Conservation (phyloP, 2,329 filamentous ascomycete genomes). For the Colletotrichum navitas region DNA sequence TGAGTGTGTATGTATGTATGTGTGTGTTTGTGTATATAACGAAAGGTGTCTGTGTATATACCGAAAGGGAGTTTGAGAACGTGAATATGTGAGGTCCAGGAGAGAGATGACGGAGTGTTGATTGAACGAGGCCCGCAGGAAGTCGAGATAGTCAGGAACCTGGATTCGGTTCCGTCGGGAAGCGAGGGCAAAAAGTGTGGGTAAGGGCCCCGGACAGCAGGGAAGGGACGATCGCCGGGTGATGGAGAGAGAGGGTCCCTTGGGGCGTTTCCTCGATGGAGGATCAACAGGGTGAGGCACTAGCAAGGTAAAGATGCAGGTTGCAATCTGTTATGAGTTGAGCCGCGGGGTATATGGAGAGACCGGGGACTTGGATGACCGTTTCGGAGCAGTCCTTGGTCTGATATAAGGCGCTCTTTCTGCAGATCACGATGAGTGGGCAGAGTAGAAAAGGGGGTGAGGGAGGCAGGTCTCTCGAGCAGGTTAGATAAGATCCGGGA, state of each 20-base stretch:
- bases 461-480: slow-evolving; percentile 9
- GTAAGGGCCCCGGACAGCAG: slow-evolving; percentile 9
- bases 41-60: neutral
- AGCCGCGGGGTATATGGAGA: neutral
- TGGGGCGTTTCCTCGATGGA: slow-evolving; percentile 12
- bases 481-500: slow-evolving; percentile 5
- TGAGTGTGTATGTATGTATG: neutral
- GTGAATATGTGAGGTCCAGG: neutral
- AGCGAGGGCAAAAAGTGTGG: slow-evolving; percentile 29
- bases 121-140: slow-evolving; percentile 4
- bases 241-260: slow-evolving; percentile 11
- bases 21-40: neutral
- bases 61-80: neutral
- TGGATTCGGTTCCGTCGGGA: slow-evolving; percentile 29
- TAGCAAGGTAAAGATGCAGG: slow-evolving; percentile 21
- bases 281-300: slow-evolving; percentile 32
- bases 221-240: slow-evolving; percentile 23
- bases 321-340: slow-evolving; percentile 7
- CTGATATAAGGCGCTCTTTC: neutral
- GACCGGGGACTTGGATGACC: neutral
- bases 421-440: neutral
- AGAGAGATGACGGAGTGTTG: slow-evolving; percentile 12
- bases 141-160: slow-evolving; percentile 8
- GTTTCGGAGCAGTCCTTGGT: neutral
- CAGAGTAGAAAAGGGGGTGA: slow-evolving; percentile 22